Base-by-base conservation (phyloP, 164 flowering plant genomes). In the Akebia trifoliata region DNA sequence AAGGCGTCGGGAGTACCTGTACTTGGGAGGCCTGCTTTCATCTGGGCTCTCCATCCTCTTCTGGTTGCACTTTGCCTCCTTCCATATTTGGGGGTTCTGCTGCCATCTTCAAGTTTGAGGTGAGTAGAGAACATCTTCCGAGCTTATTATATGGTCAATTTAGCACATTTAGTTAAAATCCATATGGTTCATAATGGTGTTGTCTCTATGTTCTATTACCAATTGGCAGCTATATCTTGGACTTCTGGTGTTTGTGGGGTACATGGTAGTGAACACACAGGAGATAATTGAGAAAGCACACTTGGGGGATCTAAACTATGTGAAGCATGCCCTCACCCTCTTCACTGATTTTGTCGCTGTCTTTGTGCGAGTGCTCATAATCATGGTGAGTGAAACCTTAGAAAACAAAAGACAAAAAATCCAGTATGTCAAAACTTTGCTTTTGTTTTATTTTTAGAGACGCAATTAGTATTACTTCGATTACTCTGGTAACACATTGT, bases 211-310 rank as follows among this genome's bases (percentile, higher is more conserved):
- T 8, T 22, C n/a, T 21, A 21, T 4, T 26, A 47, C 26, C 10
- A 34, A 8, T 40, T 38, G 74, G 76, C 83, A 94, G 99, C 57
- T 94, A 49, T 94, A 90, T 43, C 83, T 94, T 64, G 96, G 99
- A 28, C 82, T 90, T 10, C 56, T 94, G 82, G 75, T 90, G 56
- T 94, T 94, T 60, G 75, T 90, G 54, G 99, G 99, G 28, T 94
- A 87, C 76, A 82, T 86, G 53, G 89, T 94, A n/a, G 90, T 94
- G 34, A 95, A 90, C 66, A 94, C 97, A 17, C 99, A 94, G 69
- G 83, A 81, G 0, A 87, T 94, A 6, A 90, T 94, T 56, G 97
- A 94, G 87, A 87, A 43, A 69, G 99, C 99, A 12, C 93, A 90
- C 70, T 42, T 56, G 14, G 96, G 97, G 3, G 99, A 94, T 60